Evolutionary conservation across 257 asterid genomes (phyloP), one percentile per base, ranked within the genome.

Genomic region (Craterostigma plantagineum): DNA sequence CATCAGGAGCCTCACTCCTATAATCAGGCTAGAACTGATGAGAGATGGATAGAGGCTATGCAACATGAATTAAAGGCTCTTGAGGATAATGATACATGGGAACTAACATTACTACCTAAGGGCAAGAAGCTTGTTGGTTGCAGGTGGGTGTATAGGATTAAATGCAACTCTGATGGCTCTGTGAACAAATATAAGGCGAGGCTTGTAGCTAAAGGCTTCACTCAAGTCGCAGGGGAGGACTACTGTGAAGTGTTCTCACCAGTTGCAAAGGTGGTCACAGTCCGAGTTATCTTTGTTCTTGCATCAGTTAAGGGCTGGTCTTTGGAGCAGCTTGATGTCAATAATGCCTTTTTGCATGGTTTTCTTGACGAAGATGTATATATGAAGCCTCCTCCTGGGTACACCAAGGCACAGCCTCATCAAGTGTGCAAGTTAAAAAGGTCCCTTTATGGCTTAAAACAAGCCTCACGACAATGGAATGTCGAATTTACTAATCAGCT

Each of bases 131-230:
- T n/a, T n/a, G n/a, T n/a, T n/a, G n/a, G n/a, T n/a, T n/a, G n/a
- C n/a, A n/a, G n/a, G n/a, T n/a, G n/a, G n/a, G n/a, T n/a, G n/a
- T n/a, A n/a, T n/a, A n/a, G n/a, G n/a, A n/a, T n/a, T n/a, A n/a
- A n/a, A n/a, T n/a, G n/a, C n/a, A n/a, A n/a, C n/a, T 3, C 14
- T 1, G 41, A 37, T 37, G 11, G 14, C 1, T 10, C 41, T 10
- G 3, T 37, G 3, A 8, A 37, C 4, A 37, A 12, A 37, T 37
- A 4, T 37, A 10, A 10, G 14, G 30, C 46, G 18, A 10, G 8
- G 40, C 1, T 35, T 35, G 37, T 53, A 0, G 52, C 52, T 0
- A 45, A 45, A 6, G 51, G 58, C 1, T 53, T 7, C 9, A 17
- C 14, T 0, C 59, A 35, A 18, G 4, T 3, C 10, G 40, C 8